These are phyloP conservation scores for Didymella segeticola DNA, from an alignment of 2,329 filamentous ascomycete genomes.

Conservation along the genomic window DNA sequence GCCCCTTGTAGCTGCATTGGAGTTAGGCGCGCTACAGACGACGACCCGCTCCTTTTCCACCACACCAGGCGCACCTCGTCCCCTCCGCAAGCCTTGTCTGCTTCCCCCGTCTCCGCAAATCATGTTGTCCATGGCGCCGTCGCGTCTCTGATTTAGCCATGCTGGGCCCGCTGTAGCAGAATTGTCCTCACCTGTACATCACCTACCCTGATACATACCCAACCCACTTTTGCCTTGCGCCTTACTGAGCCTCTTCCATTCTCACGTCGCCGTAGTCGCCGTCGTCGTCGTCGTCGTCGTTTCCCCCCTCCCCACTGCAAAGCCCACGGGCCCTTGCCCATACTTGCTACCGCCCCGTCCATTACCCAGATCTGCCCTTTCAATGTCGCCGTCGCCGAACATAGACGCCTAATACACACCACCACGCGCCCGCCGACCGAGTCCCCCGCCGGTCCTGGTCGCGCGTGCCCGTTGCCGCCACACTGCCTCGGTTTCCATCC, in stretches of 20 bases:
- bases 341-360: neutral
- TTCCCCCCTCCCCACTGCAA: too few relatives aligned
- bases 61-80: conserved; percentile 11
- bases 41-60: conserved; percentile 10
- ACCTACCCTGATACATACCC: neutral
- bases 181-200: neutral
- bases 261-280: neutral
- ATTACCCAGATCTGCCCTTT: conserved; percentile 1
- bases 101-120: conserved; percentile 3
- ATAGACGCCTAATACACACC: conserved; percentile 17
- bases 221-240: neutral
- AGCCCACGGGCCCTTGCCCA: neutral
- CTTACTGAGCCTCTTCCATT: neutral
- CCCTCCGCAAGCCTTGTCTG: conserved; percentile 8
- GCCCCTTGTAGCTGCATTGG: conserved; percentile 4
- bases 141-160: conserved; percentile 9
- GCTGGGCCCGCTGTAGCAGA: conserved; percentile 15
- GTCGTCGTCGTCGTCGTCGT: too few relatives aligned
- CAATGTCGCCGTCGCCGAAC: conserved; percentile 28
- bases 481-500: conserved; percentile 14
- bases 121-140: conserved; percentile 1
- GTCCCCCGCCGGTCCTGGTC: conserved; percentile 6
- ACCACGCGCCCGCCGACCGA: conserved; percentile 21
- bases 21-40: conserved; percentile 7
- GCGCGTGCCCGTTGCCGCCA: conserved; percentile 23